Evolutionary conservation across 148 eudicot species (phyloP).

Genomic region (Linanthus parryae): DNA sequence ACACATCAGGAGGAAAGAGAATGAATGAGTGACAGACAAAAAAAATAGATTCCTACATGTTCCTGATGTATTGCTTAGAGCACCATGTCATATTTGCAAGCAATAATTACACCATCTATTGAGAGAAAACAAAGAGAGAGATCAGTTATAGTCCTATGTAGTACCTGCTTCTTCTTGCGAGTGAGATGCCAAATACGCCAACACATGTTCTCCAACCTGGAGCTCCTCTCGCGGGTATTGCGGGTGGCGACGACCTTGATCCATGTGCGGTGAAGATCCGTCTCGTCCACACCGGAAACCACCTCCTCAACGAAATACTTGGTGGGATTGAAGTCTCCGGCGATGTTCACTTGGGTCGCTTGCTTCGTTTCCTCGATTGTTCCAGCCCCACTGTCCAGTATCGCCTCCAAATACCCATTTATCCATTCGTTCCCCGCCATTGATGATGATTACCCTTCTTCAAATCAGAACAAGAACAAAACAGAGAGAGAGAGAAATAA

Average conservation of each 20-base stretch:
- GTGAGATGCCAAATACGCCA: conserved; percentile 89
- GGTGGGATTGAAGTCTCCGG: conserved; percentile 48
- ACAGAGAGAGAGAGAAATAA: background rate
- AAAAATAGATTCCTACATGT: too few species aligned
- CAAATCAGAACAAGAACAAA: background rate
- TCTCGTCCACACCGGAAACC: conserved; percentile 62
- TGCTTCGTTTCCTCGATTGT: conserved; percentile 30
- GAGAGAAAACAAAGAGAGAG: too few species aligned
- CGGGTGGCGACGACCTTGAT: conserved; percentile 74
- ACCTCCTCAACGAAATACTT: conserved; percentile 78
- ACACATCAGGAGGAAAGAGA: too few species aligned
- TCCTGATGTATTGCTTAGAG: too few species aligned
- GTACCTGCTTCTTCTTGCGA: conserved; percentile 73
- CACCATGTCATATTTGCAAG: too few species aligned
- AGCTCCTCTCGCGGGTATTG: conserved; percentile 56
- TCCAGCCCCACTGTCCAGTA: conserved; percentile 47
- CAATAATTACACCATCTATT: too few species aligned
- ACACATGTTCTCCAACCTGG: conserved; percentile 75
- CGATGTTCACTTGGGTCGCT: conserved; percentile 13
- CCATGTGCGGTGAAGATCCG: conserved; percentile 68
- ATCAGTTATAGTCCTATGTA: background rate
- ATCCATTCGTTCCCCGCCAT: conserved; percentile 88
- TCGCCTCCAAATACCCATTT: conserved; percentile 74
- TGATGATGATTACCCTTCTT: background rate
- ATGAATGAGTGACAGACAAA: too few species aligned